Conservation (phyloP, 768 basidiomycete species). For the Serendipita indica region DNA sequence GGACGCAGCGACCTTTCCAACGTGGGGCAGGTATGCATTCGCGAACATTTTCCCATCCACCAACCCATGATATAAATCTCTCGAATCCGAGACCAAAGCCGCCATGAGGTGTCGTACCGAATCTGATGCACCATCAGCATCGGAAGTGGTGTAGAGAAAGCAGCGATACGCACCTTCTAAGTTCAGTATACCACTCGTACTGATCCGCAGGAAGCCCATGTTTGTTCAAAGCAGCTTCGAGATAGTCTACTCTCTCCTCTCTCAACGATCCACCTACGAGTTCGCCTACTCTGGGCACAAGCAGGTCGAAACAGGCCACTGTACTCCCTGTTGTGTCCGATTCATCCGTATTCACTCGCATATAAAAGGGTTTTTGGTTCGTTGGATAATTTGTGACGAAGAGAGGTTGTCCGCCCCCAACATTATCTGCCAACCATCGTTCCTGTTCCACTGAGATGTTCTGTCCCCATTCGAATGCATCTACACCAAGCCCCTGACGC, state of each 20-base stretch:
- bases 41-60: conserved; percentile 77
- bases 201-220: conserved; percentile 30
- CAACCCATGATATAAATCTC: conserved; percentile 71
- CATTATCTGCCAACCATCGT: conserved; percentile 63
- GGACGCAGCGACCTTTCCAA: conserved; percentile 66
- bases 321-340: conserved; percentile 24
- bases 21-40: conserved; percentile 89
- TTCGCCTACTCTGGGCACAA: conserved; percentile 80
- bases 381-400: conserved; percentile 88
- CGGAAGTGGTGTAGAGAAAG: neutral
- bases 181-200: conserved; percentile 24
- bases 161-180: conserved; percentile 24
- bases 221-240: conserved; percentile 21
- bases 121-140: conserved; percentile 22
- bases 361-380: conserved; percentile 85
- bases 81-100: conserved; percentile 97
- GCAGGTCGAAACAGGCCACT: conserved; percentile 90
- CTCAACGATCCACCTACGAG: conserved; percentile 84
- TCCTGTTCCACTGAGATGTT: conserved; percentile 84
- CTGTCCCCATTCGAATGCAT: conserved; percentile 41
- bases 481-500: conserved; percentile 20
- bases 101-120: conserved; percentile 80
- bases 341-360: conserved; percentile 52
- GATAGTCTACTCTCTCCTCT: conserved; percentile 21
- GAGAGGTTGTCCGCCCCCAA: conserved; percentile 51